Conservation (phyloP, 139 green algal species). For the Closterium sp. region DNA sequence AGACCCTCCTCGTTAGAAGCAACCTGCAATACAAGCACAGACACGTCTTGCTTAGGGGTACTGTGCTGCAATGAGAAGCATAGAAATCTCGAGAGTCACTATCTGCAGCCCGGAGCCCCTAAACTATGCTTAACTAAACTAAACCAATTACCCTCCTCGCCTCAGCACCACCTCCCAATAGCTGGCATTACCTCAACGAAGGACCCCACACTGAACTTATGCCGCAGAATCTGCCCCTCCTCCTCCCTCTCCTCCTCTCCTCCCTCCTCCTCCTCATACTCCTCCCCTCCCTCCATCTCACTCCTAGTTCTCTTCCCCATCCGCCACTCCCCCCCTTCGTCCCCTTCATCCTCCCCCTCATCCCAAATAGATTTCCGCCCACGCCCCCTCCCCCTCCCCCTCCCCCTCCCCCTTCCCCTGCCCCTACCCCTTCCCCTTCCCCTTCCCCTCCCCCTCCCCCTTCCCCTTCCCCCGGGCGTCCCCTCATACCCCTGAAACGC, state of each 20-base stretch:
- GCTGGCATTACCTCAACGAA: neutral
- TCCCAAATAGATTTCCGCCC: neutral
- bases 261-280: neutral
- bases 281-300: neutral
- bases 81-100: too few relatives aligned
- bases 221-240: neutral
- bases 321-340: neutral
- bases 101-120: too few relatives aligned
- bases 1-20: neutral
- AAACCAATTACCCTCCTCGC: too few relatives aligned
- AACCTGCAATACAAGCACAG: neutral
- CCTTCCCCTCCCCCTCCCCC: neutral
- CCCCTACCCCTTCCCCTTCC: neutral
- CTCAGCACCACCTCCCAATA: too few relatives aligned
- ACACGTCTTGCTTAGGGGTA: too few relatives aligned
- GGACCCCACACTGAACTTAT: neutral
- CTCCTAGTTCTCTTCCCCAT: neutral
- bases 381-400: neutral
- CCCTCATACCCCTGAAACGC: neutral
- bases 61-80: too few relatives aligned
- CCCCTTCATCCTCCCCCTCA: neutral
- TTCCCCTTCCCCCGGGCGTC: neutral
- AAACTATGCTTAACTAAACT: too few relatives aligned
- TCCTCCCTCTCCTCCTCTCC: neutral
- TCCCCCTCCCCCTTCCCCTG: neutral